Base-by-base conservation (phyloP, 2,329 filamentous ascomycete species). In the Sporothrix schenckii region DNA sequence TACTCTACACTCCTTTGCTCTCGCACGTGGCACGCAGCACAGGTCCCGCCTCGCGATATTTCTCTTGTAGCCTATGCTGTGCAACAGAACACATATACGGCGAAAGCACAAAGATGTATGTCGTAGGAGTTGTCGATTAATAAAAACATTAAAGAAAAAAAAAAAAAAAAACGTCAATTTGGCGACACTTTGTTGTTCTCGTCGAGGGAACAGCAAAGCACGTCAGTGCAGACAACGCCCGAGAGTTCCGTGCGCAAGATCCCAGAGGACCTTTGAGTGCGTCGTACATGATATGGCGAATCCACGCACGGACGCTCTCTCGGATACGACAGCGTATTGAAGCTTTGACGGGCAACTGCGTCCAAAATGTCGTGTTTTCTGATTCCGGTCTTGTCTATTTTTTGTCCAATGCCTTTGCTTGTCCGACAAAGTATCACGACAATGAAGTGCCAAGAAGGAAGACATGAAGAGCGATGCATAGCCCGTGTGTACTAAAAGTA, bases 1-100 rank as follows among this genome's bases (percentile, higher is more conserved):
- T 9, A 5, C 21, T 16, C 16, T 21, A 11, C 27, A 9, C 10
- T 11, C 16, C n/a, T 16, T 24, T 53, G 49, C 21, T 47, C 34
- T 61, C 21, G 63, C 69, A 70, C 69, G 69, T 67, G 63, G 69
- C 54, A 70, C 69, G 54, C 14, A 30, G 53, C 21, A 68, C 65
- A 63, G 19, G 44, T 68, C 50, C 58, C 60, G 47, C 69, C 49
- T 63, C 49, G 54, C 54, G 54, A 68, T 68, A 49, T 63, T 68
- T 54, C 19, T 58, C 61, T 52, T 30, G 49, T 14, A 58, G 39
- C 34, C 61, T 19, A 47, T 27, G 69, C 16, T 13, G 69, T 70
- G 69, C 44, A 54, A 70, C 69, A 47, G 41, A 56, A 50, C 66
- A 68, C 39, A 30, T 47, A 49, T 44, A 58, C 47, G 63, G 63